Conservation (phyloP, 1,139 yeast species). For the Saccharomyces uvarum region DNA sequence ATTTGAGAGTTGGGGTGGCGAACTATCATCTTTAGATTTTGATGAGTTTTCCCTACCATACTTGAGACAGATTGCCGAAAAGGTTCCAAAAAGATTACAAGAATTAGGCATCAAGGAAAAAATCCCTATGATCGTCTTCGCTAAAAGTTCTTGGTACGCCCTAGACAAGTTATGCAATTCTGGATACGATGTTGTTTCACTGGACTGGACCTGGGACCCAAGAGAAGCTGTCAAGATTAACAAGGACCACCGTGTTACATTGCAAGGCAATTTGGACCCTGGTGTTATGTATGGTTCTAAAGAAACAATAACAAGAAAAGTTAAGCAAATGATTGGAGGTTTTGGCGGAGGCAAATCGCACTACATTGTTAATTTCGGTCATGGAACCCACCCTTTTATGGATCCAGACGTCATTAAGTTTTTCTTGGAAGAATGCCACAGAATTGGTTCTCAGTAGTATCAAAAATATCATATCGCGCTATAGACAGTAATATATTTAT, state of each 20-base stretch:
- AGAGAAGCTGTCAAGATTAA: slow-evolving; percentile 75
- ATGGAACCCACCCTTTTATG: slow-evolving; percentile 97
- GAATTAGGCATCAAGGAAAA: slow-evolving; percentile 65
- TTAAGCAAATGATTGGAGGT: slow-evolving; percentile 77
- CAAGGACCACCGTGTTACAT: slow-evolving; percentile 67
- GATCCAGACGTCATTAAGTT: slow-evolving; percentile 80
- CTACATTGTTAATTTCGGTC: slow-evolving; percentile 92
- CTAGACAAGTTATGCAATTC: slow-evolving; percentile 73
- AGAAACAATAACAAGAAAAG: slow-evolving; percentile 71
- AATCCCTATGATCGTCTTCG: slow-evolving; percentile 83
- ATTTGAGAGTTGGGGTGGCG: slow-evolving; percentile 98
- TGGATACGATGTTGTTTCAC: slow-evolving; percentile 82
- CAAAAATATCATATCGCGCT: background rate
- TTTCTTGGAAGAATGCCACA: slow-evolving; percentile 82
- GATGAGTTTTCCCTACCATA: slow-evolving; percentile 84
- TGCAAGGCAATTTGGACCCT: slow-evolving; percentile 95
- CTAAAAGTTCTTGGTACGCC: slow-evolving; percentile 98
- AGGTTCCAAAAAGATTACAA: slow-evolving; percentile 58
- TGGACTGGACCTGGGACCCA: slow-evolving; percentile 89
- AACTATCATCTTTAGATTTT: slow-evolving; percentile 83
- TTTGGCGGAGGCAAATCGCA: slow-evolving; percentile 89
- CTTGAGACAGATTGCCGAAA: slow-evolving; percentile 62
- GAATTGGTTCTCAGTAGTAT: slow-evolving; percentile 44
- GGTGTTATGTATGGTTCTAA: slow-evolving; percentile 87
- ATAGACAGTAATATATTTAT: background rate